A percentile compares a stretch with the other conserved stretches of the same genome.
Evolutionary conservation across 2,329 filamentous ascomycete genomes (phyloP).

Genomic region (Microascus cirrosus): DNA sequence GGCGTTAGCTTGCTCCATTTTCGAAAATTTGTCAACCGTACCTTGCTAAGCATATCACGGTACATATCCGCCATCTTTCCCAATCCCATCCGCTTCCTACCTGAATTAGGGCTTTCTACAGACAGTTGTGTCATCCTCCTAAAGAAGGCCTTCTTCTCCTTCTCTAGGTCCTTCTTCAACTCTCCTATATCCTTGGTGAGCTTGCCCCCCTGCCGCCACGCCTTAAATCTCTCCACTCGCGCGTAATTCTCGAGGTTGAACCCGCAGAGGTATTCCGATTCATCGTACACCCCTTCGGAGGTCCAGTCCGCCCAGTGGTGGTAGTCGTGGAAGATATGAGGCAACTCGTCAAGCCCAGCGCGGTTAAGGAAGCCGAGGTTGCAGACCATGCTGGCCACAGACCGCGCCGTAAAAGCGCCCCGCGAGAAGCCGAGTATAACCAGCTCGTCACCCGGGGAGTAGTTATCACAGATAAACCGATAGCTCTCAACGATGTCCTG

Average conservation of each 20-base stretch:
- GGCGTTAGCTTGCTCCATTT: background rate
- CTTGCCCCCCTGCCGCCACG: background rate
- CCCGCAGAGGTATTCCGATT: background rate
- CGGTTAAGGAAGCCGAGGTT: slow-evolving; percentile 16
- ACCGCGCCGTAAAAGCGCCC: slow-evolving; percentile 19
- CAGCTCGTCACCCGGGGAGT: slow-evolving; percentile 17
- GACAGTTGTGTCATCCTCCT: background rate
- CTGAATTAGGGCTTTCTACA: background rate
- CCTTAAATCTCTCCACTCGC: background rate
- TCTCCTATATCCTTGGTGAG: background rate
- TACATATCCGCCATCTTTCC: slow-evolving; percentile 24
- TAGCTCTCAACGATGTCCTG: slow-evolving; percentile 12
- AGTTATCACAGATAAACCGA: slow-evolving; percentile 24
- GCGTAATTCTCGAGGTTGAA: slow-evolving; percentile 1
- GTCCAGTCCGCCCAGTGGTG: slow-evolving; percentile 7
- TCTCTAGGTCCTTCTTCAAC: background rate
- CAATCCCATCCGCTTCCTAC: slow-evolving; percentile 13
- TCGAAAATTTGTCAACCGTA: background rate
- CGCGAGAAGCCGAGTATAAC: slow-evolving; percentile 18
- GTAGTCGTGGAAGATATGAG: slow-evolving; percentile 13
- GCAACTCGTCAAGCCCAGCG: slow-evolving; percentile 14
- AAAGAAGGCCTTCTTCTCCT: slow-evolving; percentile 1
- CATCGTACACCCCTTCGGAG: background rate
- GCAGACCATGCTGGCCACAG: slow-evolving; percentile 14
- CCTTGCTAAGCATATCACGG: background rate